Conservation (phyloP, 257 asterid genomes). For the Perilla frutescens region DNA sequence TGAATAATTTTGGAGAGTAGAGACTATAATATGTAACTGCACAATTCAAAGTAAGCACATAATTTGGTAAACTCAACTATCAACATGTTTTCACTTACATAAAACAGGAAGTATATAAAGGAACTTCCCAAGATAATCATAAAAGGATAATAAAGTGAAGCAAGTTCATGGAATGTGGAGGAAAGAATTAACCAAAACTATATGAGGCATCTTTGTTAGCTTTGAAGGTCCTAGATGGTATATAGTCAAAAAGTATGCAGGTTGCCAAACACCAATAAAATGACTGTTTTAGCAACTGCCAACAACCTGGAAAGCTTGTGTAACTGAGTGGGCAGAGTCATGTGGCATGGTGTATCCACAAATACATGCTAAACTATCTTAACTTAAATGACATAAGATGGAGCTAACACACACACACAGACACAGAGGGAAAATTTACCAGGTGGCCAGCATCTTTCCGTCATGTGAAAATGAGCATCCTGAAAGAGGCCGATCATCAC, state of each 20-base stretch:
- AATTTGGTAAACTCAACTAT: constrained; percentile 18
- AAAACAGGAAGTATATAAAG: constrained; percentile 12
- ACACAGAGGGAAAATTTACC: constrained; percentile 47
- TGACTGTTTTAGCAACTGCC: constrained; percentile 1
- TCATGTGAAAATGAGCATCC: constrained; percentile 88
- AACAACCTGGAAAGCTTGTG: constrained; percentile 4
- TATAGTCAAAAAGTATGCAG: neutral
- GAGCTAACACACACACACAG: neutral
- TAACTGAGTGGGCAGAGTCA: constrained; percentile 23
- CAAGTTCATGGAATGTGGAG: neutral
- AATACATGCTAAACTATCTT: neutral
- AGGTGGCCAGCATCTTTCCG: constrained; percentile 90
- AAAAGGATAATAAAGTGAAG: neutral
- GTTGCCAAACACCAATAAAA: constrained; percentile 11
- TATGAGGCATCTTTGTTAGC: neutral
- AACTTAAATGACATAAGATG: constrained; percentile 11
- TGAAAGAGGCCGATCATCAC: constrained; percentile 94
- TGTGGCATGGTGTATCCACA: neutral
- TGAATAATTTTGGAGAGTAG: neutral
- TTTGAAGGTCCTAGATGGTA: neutral
- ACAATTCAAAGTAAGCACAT: constrained; percentile 16
- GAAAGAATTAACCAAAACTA: neutral
- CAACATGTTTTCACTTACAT: neutral
- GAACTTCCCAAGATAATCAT: neutral
- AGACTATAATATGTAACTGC: neutral